Evolutionary conservation across 2,329 filamentous ascomycete species (phyloP), one percentile per base, ranked within the genome.

Genomic region (Botrytis porri): DNA sequence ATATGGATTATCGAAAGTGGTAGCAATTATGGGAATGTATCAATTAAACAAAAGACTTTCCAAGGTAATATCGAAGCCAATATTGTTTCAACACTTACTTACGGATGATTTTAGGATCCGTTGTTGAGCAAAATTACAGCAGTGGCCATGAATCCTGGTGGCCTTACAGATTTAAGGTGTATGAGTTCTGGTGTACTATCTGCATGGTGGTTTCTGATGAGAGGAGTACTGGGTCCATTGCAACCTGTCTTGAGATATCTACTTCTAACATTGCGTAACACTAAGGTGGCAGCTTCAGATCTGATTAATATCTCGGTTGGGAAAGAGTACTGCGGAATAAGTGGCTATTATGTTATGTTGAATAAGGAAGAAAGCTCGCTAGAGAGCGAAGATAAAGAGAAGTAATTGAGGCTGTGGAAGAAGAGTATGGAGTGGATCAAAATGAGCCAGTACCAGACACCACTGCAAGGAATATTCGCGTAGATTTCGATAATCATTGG

Each of bases 401-500:
- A 32, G 63, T 29, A 66, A 51, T 66, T 51, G 20, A 32, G n/a
- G 12, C n/a, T 66, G n/a, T 66, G 63, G 63, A 66, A 37, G 29
- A 66, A 66, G 43, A 66, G 41, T 51, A 32, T 66, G 25, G 29
- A 48, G 8, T 51, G 63, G 63, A 66, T 66, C 18, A 51, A 66
- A n/a, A 51, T 66, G 2, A 66, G 7, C 3, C 16, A 66, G 32
- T 29, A 48, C 43, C 63, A 66, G 20, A 66, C 41, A 32, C 7
- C 43, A n/a, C 45, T 66, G n/a, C 29, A 20, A 66, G 41, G 8
- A 18, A 29, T 20, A 32, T 37, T 51, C 45, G 20, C 20, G 2
- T 66, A 66, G 32, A 66, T 5, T 2, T 35, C 35, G 39, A 32
- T 16, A 18, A 25, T 25, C 22, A 3, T 37, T 60, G 57, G 57